Percentiles rank a stretch among this genome's conserved stretches.
phyloP scores from a whole-genome alignment of 768 basidiomycete genomes.

The Naematelia encephala region DNA sequence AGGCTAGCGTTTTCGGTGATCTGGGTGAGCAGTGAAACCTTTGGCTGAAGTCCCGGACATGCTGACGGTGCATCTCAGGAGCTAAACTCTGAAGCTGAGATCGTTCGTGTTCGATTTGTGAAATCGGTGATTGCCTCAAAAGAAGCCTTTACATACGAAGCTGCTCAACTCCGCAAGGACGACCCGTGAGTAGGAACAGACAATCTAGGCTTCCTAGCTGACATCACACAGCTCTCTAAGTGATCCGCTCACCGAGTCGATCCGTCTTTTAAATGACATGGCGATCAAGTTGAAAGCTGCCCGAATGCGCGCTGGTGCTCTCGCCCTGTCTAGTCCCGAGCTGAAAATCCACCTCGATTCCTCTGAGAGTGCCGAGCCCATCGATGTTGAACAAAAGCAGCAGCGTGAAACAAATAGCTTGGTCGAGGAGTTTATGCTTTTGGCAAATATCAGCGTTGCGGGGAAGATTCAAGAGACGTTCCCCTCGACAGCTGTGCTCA shows the following conservation, averaged over 20 bases:
- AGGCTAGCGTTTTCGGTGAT: conserved; percentile 91
- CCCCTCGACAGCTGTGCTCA: conserved; percentile 89
- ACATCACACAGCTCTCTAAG: conserved; percentile 59
- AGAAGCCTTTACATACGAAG: conserved; percentile 93
- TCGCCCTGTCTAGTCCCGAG: conserved; percentile 96
- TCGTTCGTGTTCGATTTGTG: conserved; percentile 82
- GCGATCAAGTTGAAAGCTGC: conserved; percentile 78
- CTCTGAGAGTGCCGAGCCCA: conserved; percentile 87
- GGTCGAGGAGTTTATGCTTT: conserved; percentile 98
- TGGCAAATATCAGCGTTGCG: conserved; percentile 94
- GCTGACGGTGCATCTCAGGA: conserved; percentile 58
- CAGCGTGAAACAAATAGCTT: conserved; percentile 88
- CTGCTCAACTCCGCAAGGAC: conserved; percentile 90
- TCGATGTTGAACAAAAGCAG: conserved; percentile 95
- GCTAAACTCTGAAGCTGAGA: conserved; percentile 80
- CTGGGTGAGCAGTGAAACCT: conserved; percentile 62
- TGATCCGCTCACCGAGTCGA: conserved; percentile 78
- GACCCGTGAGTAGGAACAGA: conserved; percentile 62
- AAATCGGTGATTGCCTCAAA: conserved; percentile 98
- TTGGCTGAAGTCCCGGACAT: background rate
- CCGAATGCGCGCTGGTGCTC: conserved; percentile 92
- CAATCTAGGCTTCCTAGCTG: background rate
- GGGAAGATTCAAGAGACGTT: conserved; percentile 87
- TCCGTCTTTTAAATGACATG: conserved; percentile 81
- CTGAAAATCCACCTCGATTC: conserved; percentile 95